These are phyloP conservation scores for Cystobasidium sp. DNA, from an alignment of 1,284 basidiomycete genomes.

Conservation along the genomic window DNA sequence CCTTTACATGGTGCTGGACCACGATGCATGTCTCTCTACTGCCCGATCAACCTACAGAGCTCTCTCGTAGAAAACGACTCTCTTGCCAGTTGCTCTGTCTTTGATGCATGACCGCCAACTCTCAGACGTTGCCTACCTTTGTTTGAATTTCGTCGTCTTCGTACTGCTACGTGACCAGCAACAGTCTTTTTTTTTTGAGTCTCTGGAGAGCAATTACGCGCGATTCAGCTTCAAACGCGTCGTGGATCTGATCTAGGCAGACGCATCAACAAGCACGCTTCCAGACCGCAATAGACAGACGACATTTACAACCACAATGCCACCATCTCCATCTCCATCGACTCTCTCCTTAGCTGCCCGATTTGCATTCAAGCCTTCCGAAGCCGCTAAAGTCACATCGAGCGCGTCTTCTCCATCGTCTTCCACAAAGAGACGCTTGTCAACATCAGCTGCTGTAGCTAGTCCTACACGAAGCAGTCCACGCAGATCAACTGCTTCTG, in stretches of 20 bases:
- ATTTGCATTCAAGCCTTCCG: conserved; percentile 29
- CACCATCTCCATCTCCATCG: conserved; percentile 2
- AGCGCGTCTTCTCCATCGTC: conserved; percentile 3
- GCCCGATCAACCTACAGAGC: too few species aligned
- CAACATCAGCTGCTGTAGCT: not conserved
- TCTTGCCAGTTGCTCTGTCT: too few species aligned
- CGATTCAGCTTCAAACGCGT: too few species aligned
- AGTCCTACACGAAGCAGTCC: conserved; percentile 7
- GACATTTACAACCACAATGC: not conserved
- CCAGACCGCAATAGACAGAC: not conserved
- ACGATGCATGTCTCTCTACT: too few species aligned
- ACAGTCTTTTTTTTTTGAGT: too few species aligned
- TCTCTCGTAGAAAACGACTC: too few species aligned
- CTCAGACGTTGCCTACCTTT: too few species aligned
- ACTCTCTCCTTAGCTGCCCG: conserved; percentile 9
- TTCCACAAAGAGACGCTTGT: conserved; percentile 12
- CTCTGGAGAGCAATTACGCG: too few species aligned
- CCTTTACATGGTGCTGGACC: too few species aligned
- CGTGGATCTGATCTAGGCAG: not conserved
- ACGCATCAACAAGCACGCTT: not conserved
- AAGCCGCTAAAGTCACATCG: conserved; percentile 1
- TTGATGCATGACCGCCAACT: too few species aligned
- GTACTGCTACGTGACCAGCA: too few species aligned
- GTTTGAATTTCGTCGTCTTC: too few species aligned
- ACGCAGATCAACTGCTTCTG: not conserved